phyloP scores from a whole-genome alignment of 768 basidiomycete genomes.

The Tulasnella sp. region DNA sequence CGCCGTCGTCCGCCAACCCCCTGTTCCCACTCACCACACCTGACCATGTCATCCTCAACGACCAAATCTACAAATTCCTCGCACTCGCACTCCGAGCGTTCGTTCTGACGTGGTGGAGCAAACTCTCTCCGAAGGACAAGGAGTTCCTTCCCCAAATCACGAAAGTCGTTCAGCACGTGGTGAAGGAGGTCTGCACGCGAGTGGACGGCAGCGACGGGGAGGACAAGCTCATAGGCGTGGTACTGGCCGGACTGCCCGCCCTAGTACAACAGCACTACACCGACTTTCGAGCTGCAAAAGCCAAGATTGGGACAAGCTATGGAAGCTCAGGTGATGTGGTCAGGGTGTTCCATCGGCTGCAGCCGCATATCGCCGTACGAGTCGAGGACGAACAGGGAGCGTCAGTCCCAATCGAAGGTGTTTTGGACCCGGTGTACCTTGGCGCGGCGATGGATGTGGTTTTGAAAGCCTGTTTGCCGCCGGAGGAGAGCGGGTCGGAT shows the following conservation, averaged over 20 bases:
- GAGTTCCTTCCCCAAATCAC: conserved; percentile 67
- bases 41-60: conserved; percentile 44
- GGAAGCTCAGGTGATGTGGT: conserved; percentile 43
- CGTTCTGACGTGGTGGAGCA: conserved; percentile 79
- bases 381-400: not conserved
- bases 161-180: conserved; percentile 42
- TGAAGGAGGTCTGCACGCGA: conserved; percentile 51
- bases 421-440: conserved; percentile 56
- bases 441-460: conserved; percentile 70
- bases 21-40: conserved; percentile 35
- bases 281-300: conserved; percentile 60
- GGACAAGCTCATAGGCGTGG: conserved; percentile 38
- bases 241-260: conserved; percentile 50
- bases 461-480: conserved; percentile 59
- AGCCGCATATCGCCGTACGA: conserved; percentile 73
- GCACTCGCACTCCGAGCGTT: conserved; percentile 70
- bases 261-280: conserved; percentile 63
- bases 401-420: conserved; percentile 30
- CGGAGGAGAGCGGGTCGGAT: conserved; percentile 67
- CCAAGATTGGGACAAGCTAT: conserved; percentile 57
- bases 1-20: conserved; percentile 38
- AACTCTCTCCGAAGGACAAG: conserved; percentile 71
- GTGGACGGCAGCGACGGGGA: conserved; percentile 17
- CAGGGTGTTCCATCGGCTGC: conserved; percentile 64
- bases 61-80: conserved; percentile 66